A percentile compares a stretch with the other conserved stretches of the same genome.
Conservation (phyloP, 495 filamentous ascomycete species). For the Xylaria telfairii region DNA sequence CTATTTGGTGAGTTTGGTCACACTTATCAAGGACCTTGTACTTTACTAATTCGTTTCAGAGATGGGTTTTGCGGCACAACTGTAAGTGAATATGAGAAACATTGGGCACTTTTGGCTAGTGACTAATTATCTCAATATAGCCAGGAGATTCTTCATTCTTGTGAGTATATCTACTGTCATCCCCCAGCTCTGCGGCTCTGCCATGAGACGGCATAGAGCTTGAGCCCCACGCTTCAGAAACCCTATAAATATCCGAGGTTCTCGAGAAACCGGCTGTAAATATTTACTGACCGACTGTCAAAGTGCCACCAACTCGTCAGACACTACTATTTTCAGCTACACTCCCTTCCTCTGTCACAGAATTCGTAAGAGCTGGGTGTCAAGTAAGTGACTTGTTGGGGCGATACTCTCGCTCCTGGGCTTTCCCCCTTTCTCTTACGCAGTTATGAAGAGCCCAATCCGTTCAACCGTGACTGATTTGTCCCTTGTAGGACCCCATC, state of each 20-base stretch:
- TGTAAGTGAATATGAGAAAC: slow-evolving; percentile 46
- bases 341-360: slow-evolving; percentile 87
- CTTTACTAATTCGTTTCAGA: slow-evolving; percentile 41
- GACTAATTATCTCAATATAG: slow-evolving; percentile 2
- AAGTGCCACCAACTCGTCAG: slow-evolving; percentile 77
- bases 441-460: background rate
- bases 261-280: background rate
- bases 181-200: background rate
- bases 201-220: background rate
- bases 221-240: background rate
- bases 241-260: background rate
- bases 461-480: background rate
- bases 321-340: slow-evolving; percentile 96
- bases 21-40: no score
- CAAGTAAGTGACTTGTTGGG: slow-evolving; percentile 13
- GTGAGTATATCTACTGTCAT: slow-evolving; percentile 2
- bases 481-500: slow-evolving; percentile 76
- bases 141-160: slow-evolving; percentile 87
- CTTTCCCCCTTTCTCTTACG: background rate
- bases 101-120: no score
- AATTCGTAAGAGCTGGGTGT: slow-evolving; percentile 87
- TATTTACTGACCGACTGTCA: background rate
- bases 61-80: slow-evolving; percentile 94
- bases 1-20: slow-evolving; percentile 65
- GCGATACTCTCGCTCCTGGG: background rate